These are phyloP conservation scores for Tephrocybe sp. DNA, from an alignment of 768 basidiomycete species.

Conservation along the genomic window DNA sequence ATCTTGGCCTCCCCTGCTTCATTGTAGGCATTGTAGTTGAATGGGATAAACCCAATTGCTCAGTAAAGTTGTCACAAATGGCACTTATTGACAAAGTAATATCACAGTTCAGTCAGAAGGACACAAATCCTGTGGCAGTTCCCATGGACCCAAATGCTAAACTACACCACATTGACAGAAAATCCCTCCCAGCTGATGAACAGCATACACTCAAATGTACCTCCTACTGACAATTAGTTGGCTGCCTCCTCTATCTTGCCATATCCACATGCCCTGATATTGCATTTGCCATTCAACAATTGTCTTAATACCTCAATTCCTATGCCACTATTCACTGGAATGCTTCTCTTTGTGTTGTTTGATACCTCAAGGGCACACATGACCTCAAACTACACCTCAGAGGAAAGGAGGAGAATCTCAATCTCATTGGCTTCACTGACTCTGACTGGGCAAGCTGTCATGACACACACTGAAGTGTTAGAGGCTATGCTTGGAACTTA, in stretches of 20 bases:
- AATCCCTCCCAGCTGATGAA: not conserved
- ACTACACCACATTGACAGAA: not conserved
- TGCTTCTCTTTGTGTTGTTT: conserved; percentile 5
- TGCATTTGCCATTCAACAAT: not conserved
- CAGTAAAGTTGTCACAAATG: not conserved
- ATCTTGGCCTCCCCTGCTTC: not conserved
- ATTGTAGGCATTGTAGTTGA: not conserved
- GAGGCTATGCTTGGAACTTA: conserved; percentile 35
- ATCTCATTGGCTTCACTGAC: conserved; percentile 14
- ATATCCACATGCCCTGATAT: not conserved
- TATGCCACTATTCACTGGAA: not conserved
- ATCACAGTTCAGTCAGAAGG: not conserved
- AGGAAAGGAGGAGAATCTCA: not conserved
- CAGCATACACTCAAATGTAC: not conserved
- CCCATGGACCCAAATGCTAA: not conserved
- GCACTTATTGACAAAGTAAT: not conserved
- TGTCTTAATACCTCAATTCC: not conserved
- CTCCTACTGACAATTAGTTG: not conserved
- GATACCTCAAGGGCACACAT: conserved; percentile 15
- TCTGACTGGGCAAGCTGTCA: conserved; percentile 6
- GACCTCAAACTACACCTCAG: conserved; percentile 8
- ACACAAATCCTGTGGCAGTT: not conserved
- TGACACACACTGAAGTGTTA: conserved; percentile 11
- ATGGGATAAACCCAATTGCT: not conserved
- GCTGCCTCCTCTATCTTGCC: not conserved